Base-by-base conservation (phyloP, 176 grass and related monocot species). In the Avena sativa region DNA sequence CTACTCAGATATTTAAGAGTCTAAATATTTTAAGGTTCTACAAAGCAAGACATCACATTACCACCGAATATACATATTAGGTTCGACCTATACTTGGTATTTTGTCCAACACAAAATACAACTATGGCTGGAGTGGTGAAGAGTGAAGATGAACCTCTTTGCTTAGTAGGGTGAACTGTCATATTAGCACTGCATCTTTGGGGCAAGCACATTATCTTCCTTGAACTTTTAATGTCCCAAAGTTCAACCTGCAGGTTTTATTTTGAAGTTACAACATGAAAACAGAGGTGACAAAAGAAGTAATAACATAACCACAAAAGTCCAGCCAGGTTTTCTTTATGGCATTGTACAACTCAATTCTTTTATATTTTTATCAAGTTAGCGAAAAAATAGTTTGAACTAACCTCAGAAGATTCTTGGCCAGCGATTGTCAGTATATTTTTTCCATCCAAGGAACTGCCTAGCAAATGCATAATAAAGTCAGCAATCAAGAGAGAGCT, bases 361-460 rank as follows among this genome's bases (percentile, higher is more conserved):
- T 52, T 73, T 60, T 57, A 83, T 71, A 86, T 4, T 15, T 46
- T 23, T 46, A 62, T 32, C 30, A 86, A 74, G 21, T 76, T 79
- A 59, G 44, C 1, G 8, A 74, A 89, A 83, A 88, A 38, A 46
- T 46, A 47, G 46, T 51, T 66, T 9, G 25, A 57, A 87, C 71
- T 79, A 81, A 98, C 96, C 90, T 83, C 81, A 61, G 88, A 81
- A 4, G 93, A 81, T 63, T 93, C 89, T 91, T 98, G 78, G 48
- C 96, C 96, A 80, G 93, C 88, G 21, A 98, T 82, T 77, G 93
- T 86, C 93, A 98, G 86, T 67, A 95, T 53, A 59, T 92, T 87
- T 76, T 38, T 57, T 86, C 88, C 84, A 66, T 90, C 52, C 55
- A 12, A 79, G 49, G 20, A 90, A 88, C 58, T 80, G 34, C 58